phyloP scores from a whole-genome alignment of 108 stramenopile genomes.

The Bacterosira constricta region DNA sequence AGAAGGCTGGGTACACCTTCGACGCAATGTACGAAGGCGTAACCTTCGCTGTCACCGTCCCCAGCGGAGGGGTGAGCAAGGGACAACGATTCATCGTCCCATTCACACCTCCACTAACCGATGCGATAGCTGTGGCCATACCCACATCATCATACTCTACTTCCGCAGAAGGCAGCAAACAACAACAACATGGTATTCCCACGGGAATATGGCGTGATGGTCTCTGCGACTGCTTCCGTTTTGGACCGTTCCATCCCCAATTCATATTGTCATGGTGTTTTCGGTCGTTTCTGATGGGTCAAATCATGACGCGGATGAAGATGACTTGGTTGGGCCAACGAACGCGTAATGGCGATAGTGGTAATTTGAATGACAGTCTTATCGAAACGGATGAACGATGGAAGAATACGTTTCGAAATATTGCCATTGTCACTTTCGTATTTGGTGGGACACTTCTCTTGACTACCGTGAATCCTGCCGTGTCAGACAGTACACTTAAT shows the following conservation, averaged over 20 bases:
- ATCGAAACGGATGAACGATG: conserved; percentile 19
- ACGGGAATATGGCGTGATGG: conserved; percentile 54
- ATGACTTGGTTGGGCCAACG: conserved; percentile 56
- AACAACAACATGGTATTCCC: conserved; percentile 13
- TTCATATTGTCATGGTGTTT: conserved; percentile 41
- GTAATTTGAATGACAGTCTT: conserved; percentile 23
- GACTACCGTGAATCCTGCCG: background rate
- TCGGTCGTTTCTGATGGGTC: conserved; percentile 51
- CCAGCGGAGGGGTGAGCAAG: conserved; percentile 48
- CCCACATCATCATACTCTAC: background rate
- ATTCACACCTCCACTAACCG: background rate
- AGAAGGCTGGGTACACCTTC: conserved; percentile 43
- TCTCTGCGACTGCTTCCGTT: conserved; percentile 46
- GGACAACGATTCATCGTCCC: conserved; percentile 55
- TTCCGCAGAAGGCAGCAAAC: background rate
- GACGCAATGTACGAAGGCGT: conserved; percentile 46
- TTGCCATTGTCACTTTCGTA: conserved; percentile 15
- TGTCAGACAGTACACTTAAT: too few relatives aligned
- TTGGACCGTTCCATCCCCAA: conserved; percentile 50
- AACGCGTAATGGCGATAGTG: background rate
- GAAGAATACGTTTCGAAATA: conserved; percentile 27
- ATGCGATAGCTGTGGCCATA: background rate
- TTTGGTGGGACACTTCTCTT: too few relatives aligned
- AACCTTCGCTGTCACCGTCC: conserved; percentile 53
- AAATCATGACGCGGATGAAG: conserved; percentile 54